These are phyloP conservation scores for Apiosordaria backusii DNA, from an alignment of 495 filamentous ascomycete genomes.

Conservation along the genomic window DNA sequence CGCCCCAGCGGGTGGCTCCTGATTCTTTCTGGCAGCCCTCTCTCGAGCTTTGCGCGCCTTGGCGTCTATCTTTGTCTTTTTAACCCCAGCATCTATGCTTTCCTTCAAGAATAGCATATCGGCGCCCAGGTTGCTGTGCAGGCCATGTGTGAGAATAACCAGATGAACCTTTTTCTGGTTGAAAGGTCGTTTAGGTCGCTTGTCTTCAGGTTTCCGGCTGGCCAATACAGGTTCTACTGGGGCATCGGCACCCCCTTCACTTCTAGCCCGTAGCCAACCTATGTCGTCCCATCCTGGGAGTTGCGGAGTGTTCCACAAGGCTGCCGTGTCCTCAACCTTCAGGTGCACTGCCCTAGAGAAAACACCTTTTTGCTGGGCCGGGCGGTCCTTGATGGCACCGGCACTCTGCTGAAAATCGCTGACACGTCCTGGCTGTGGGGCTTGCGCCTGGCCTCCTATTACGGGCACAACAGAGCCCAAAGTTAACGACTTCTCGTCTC, in stretches of 20 bases:
- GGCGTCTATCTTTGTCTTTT: constrained; percentile 60
- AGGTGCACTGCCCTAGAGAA: constrained; percentile 73
- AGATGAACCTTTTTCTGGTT: constrained; percentile 77
- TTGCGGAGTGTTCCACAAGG: constrained; percentile 85
- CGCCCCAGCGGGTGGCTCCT: constrained; percentile 53
- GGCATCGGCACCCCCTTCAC: constrained; percentile 23
- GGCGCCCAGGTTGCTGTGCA: constrained; percentile 94
- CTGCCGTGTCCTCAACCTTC: constrained; percentile 79
- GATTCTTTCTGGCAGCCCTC: constrained; percentile 26
- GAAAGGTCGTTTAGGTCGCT: constrained; percentile 15
- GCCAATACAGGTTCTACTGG: constrained; percentile 17
- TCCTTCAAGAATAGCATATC: constrained; percentile 98
- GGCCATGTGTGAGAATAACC: constrained; percentile 87
- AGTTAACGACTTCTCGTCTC: constrained; percentile 77
- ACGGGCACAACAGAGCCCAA: constrained; percentile 55
- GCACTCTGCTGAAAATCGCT: constrained; percentile 62
- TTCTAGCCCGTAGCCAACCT: constrained; percentile 30
- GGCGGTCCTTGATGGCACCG: constrained; percentile 40
- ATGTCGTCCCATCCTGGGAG: constrained; percentile 61
- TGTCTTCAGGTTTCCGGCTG: constrained; percentile 9
- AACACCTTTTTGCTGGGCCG: constrained; percentile 63
- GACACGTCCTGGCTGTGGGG: constrained; percentile 60
- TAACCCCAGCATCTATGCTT: constrained; percentile 81
- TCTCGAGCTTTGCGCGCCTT: constrained; percentile 53
- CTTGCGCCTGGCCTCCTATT: constrained; percentile 41